phyloP scores from a whole-genome alignment of 2,329 filamentous ascomycete species.

The Verticillium klebahnii region DNA sequence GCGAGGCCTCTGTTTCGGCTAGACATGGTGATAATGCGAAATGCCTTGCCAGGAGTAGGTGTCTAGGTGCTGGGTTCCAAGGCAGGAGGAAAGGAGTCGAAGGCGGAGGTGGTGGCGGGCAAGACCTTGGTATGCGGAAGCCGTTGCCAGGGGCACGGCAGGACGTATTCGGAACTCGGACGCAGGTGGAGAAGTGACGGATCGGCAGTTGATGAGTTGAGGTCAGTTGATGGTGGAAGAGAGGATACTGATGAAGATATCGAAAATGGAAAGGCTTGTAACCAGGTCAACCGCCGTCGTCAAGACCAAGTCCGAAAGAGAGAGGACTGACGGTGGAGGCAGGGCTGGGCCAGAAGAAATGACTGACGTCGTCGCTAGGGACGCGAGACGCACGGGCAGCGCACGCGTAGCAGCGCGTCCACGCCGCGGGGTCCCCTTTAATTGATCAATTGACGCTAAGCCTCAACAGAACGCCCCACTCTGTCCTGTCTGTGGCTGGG shows the following conservation, averaged over 20 bases:
- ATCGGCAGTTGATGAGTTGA: neutral
- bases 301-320: neutral
- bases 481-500: neutral
- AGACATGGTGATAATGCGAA: neutral
- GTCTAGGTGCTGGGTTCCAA: neutral
- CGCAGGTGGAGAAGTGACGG: neutral
- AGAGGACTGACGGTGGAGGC: neutral
- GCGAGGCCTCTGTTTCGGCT: conserved; percentile 4
- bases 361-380: neutral
- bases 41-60: neutral
- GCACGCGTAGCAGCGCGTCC: neutral
- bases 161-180: neutral
- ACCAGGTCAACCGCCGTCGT: neutral
- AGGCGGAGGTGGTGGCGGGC: neutral
- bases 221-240: neutral
- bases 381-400: neutral
- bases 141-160: neutral
- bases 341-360: neutral
- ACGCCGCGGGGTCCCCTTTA: neutral
- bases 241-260: neutral
- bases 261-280: neutral
- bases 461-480: neutral
- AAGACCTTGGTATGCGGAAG: neutral
- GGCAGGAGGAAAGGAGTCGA: neutral
- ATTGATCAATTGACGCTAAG: neutral